Evolutionary conservation across 1,139 yeast species (phyloP), one percentile per base, ranked within the genome.

Genomic region (Debaryomycetaceae sp.): DNA sequence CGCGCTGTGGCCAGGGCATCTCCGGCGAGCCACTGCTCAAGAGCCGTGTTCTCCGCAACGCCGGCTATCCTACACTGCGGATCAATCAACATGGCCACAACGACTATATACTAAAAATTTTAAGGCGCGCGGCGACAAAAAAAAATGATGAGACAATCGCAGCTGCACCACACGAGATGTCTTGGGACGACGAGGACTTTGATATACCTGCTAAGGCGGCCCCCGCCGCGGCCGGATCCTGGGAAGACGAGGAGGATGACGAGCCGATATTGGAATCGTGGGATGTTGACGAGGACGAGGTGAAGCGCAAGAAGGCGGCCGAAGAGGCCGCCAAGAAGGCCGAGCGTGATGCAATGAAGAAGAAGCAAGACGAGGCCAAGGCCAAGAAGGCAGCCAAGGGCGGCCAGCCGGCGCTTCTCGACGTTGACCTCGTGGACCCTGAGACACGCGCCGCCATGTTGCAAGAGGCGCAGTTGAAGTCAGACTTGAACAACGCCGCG

Each of bases 401-500:
- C 46, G 51, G 53, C 16, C 51, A 49, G 15, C 42, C 44, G 29
- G 50, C 48, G 5, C 46, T 64, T 35, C 49, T 73, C 45, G 82
- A 78, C 30, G 70, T 79, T 35, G 91, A 82, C 43, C 59, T 60
- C 11, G 66, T 79, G 25, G 89, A 80, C 50, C 83, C 75, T 40
- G 68, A 65, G 40, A 78, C 84, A 10, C 73, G 86, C 53, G 75
- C 68, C 47, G 91, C 83, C 51, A 59, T 88, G 56, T 67, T 83
- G 56, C 82, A 71, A 51, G 67, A 81, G 52, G 94, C 91, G 12
- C 94, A 91, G 60, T 52, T 85, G 37, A 80, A 76, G 29, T 76
- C 95, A 20, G 98, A 91, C 62, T 68, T 91, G 58, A 84, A 83
- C 59, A 83, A 85, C 53, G 97, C 97, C 16, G 91, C 95, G 17